Base-by-base conservation (phyloP, 1,284 basidiomycete species). In the Kalmanozyma brasiliensis region DNA sequence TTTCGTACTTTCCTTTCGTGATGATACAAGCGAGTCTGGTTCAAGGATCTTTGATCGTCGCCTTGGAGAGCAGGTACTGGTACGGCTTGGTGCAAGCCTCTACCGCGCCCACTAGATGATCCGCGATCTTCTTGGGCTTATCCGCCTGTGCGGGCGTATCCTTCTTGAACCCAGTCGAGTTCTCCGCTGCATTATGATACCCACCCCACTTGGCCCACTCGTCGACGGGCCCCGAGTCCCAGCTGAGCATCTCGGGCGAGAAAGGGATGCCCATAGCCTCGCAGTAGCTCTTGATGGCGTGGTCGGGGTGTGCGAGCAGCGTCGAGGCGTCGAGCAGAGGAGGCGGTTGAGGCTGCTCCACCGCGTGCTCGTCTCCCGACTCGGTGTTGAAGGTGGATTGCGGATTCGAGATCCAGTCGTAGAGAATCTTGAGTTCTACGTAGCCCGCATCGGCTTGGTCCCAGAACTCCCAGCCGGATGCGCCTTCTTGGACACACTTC, bases 181-280 rank as follows among this genome's bases (percentile, higher is more conserved):
- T 71, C 33, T 81, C 70, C 17, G 79, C 79, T 8, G 58, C 77
- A 8, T 66, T 67, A 44, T 81, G 79, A 62, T 77, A 81, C 4
- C 66, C 68, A 23, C 73, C 74, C 79, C 79, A 81, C 30, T 78
- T 79, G 1, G 62, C 64, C 65, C 74, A 81, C 30, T 76, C 76
- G 41, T 76, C 72, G 22, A 79, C 76, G 4, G 68, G 65, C 0
- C 73, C 70, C n/a, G 66, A 53, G 41, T 81, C 71, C 79, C 79
- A 81, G 41, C 41, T 60, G 34, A 81, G 66, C 79, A 81, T 81
- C 11, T 52, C 43, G 3, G 49, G 52, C 2, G 67, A 44, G 40
- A 80, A 81, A 3, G 79, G 79, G 6, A 81, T 66, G 19, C 74
- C 76, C 38, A 78, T 49, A 0, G 70, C 66, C 3, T 72, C 47